Conservation (phyloP, 805 yeast genomes). For the Myxozyma monticola region DNA sequence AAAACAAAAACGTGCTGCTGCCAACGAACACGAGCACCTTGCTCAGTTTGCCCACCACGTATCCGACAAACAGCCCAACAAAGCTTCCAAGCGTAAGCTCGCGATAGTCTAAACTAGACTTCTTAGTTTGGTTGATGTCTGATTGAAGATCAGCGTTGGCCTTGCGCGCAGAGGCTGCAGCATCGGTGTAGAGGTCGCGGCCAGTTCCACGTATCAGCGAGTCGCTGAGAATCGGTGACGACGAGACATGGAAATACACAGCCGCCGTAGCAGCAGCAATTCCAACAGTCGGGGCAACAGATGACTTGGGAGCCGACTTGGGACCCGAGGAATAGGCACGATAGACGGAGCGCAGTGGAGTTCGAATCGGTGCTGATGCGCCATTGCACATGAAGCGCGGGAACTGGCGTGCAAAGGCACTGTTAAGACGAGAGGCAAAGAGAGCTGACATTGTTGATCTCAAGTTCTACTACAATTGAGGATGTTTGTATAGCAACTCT, state of each 20-base stretch:
- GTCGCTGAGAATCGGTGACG: not conserved
- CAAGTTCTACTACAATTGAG: too few relatives aligned
- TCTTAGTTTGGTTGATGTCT: too few relatives aligned
- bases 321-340: not conserved
- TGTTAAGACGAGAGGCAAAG: not conserved
- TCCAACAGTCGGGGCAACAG: not conserved
- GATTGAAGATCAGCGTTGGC: not conserved
- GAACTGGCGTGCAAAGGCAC: not conserved
- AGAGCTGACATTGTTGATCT: not conserved
- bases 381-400: not conserved
- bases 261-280: not conserved
- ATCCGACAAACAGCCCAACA: slow-evolving; percentile 55
- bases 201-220: not conserved
- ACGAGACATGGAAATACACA: not conserved
- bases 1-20: slow-evolving; percentile 42
- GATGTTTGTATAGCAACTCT: too few relatives aligned
- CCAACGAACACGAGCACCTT: slow-evolving; percentile 51
- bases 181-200: not conserved
- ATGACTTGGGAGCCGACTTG: not conserved
- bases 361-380: not conserved
- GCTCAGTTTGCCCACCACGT: slow-evolving; percentile 55
- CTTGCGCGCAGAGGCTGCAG: not conserved
- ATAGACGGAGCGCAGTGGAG: too few relatives aligned
- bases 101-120: slow-evolving; percentile 46
- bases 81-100: slow-evolving; percentile 59